Percentiles rank a stretch among this genome's conserved stretches.
Conservation (phyloP, 768 basidiomycete species). For the Fomitopsis pulvina region DNA sequence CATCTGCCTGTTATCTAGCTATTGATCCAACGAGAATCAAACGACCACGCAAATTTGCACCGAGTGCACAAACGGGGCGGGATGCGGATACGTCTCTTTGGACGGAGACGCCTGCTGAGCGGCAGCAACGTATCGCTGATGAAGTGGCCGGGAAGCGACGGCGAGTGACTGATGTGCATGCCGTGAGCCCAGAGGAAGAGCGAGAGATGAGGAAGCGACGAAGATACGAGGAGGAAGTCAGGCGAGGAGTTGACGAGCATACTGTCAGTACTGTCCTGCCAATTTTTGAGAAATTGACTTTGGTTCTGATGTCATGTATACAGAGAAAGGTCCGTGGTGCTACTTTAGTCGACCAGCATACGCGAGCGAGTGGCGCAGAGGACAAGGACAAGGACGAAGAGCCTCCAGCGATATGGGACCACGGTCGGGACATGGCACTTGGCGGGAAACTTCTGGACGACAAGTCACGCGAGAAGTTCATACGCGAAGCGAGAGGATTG, state of each 20-base stretch:
- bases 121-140: conserved; percentile 86
- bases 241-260: conserved; percentile 70
- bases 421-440: conserved; percentile 81
- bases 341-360: conserved; percentile 28
- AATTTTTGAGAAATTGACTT: not conserved
- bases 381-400: conserved; percentile 40
- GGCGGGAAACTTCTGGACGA: conserved; percentile 91
- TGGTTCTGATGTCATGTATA: conserved; percentile 8
- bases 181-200: conserved; percentile 34
- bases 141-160: conserved; percentile 91
- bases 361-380: conserved; percentile 37
- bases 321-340: conserved; percentile 24
- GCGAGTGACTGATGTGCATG: conserved; percentile 50
- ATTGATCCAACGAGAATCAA: conserved; percentile 80
- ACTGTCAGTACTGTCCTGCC: conserved; percentile 43
- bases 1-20: conserved; percentile 35
- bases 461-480: conserved; percentile 63
- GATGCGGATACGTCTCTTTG: conserved; percentile 64
- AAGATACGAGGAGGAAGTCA: conserved; percentile 62
- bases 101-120: conserved; percentile 96
- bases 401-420: conserved; percentile 81
- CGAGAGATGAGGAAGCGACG: conserved; percentile 47
- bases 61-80: conserved; percentile 34
- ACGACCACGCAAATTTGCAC: conserved; percentile 75
- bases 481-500: conserved; percentile 76